These are phyloP conservation scores for Platanthera guangdongensis DNA, from an alignment of 106 monocot genomes.

Conservation along the genomic window DNA sequence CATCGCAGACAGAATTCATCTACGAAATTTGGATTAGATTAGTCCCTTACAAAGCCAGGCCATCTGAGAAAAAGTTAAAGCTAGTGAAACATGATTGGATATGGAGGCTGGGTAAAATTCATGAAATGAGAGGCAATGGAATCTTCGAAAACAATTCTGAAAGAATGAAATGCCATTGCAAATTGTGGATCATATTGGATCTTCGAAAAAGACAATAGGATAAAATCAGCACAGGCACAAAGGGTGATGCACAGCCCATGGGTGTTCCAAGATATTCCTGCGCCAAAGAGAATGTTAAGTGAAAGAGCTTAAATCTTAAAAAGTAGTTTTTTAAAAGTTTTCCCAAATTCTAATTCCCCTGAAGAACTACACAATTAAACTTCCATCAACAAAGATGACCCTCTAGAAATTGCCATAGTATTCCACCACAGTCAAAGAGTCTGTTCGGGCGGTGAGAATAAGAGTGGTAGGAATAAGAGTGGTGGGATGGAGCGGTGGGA, in stretches of 20 bases:
- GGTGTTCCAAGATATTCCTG: conserved; percentile 73
- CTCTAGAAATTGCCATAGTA: conserved; percentile 8
- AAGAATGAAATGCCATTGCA: conserved; percentile 52
- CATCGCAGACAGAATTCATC: not conserved
- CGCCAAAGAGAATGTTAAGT: conserved; percentile 94
- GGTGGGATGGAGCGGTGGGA: no score
- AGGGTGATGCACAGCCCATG: conserved; percentile 56
- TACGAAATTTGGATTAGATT: not conserved
- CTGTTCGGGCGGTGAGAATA: no score
- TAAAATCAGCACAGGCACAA: conserved; percentile 47
- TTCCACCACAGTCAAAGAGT: not conserved
- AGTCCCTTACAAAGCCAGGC: conserved; percentile 1
- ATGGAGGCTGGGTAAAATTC: conserved; percentile 36
- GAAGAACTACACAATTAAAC: conserved; percentile 19
- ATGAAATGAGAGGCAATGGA: conserved; percentile 54
- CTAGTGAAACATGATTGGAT: conserved; percentile 41
- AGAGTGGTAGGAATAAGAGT: no score
- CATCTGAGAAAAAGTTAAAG: conserved; percentile 35
- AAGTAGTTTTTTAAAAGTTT: conserved; percentile 22
- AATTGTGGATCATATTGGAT: conserved; percentile 47
- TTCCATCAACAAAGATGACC: conserved; percentile 2
- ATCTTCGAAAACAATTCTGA: conserved; percentile 46
- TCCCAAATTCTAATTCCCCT: conserved; percentile 18
- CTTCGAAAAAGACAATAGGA: conserved; percentile 40
- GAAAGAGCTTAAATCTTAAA: conserved; percentile 39